These are phyloP conservation scores for Candida sanyaensis DNA, from an alignment of 1,139 yeast genomes.

Conservation along the genomic window DNA sequence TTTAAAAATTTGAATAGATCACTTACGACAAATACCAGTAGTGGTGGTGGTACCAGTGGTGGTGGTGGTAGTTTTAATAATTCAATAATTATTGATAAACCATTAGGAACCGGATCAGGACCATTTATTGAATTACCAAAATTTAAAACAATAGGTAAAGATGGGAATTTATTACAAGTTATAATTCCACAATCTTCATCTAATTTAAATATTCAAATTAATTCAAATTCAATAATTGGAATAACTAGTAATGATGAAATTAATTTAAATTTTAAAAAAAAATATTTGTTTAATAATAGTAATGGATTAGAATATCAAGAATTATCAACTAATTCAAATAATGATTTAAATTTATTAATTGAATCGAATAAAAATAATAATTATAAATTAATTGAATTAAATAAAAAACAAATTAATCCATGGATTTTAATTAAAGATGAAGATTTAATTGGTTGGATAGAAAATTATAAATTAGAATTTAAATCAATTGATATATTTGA, in stretches of 20 bases:
- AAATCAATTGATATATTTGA: constrained; percentile 18
- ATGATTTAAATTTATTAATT: constrained; percentile 29
- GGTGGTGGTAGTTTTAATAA: not conserved
- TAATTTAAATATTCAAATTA: constrained; percentile 26
- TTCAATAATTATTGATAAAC: constrained; percentile 10
- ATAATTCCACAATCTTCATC: constrained; percentile 35
- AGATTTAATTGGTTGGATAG: constrained; percentile 46
- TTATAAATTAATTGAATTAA: constrained; percentile 28
- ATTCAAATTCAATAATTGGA: constrained; percentile 25
- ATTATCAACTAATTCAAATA: constrained; percentile 18
- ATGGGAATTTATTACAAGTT: constrained; percentile 33
- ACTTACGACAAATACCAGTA: not conserved
- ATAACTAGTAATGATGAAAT: constrained; percentile 34
- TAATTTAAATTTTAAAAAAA: not conserved
- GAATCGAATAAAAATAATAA: constrained; percentile 29
- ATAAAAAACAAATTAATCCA: not conserved
- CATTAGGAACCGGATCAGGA: constrained; percentile 33
- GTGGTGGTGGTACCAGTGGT: too few relatives aligned
- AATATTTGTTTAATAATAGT: not conserved
- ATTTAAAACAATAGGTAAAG: constrained; percentile 34
- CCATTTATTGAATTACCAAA: constrained; percentile 42
- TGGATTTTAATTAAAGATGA: constrained; percentile 40
- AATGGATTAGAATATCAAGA: constrained; percentile 23
- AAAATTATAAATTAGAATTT: constrained; percentile 22
- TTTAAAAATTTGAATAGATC: not conserved